These are phyloP conservation scores for Solidago caesia DNA, from an alignment of 129 eudicot species.

Conservation along the genomic window DNA sequence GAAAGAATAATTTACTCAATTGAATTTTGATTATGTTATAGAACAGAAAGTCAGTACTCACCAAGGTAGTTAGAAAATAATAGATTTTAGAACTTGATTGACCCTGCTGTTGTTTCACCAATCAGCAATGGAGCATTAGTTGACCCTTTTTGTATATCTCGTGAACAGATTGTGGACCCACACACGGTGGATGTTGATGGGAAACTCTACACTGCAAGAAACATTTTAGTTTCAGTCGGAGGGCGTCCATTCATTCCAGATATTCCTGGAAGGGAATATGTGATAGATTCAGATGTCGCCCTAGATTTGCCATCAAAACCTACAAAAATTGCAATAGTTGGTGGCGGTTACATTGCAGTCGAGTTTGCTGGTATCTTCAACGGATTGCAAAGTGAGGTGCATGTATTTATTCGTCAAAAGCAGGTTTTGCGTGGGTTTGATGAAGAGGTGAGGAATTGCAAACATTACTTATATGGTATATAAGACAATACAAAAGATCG, in stretches of 20 bases:
- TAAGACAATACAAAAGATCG: neutral
- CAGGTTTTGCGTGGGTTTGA: constrained; percentile 96
- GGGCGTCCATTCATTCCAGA: constrained; percentile 98
- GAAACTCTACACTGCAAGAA: constrained; percentile 77
- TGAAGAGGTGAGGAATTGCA: constrained; percentile 69
- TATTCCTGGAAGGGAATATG: constrained; percentile 87
- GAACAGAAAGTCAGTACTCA: neutral
- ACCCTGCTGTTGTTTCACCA: constrained; percentile 11
- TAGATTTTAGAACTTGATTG: neutral
- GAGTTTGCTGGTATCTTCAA: constrained; percentile 99
- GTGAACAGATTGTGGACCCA: constrained; percentile 79
- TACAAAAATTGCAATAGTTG: constrained; percentile 88
- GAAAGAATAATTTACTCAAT: neutral
- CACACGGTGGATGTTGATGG: constrained; percentile 97
- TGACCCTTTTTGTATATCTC: constrained; percentile 9
- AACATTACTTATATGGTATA: constrained; percentile 1
- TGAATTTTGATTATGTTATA: constrained; percentile 1
- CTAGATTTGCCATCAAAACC: constrained; percentile 93
- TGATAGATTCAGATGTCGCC: constrained; percentile 93
- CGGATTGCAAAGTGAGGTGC: constrained; percentile 88
- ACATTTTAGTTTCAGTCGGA: constrained; percentile 91
- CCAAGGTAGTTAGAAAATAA: neutral
- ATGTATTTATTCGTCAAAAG: constrained; percentile 93
- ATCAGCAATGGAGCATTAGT: neutral
- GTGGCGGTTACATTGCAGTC: constrained; percentile 96